Evolutionary conservation across 148 eudicot genomes (phyloP).

Genomic region (Rhododendron griersonianum): DNA sequence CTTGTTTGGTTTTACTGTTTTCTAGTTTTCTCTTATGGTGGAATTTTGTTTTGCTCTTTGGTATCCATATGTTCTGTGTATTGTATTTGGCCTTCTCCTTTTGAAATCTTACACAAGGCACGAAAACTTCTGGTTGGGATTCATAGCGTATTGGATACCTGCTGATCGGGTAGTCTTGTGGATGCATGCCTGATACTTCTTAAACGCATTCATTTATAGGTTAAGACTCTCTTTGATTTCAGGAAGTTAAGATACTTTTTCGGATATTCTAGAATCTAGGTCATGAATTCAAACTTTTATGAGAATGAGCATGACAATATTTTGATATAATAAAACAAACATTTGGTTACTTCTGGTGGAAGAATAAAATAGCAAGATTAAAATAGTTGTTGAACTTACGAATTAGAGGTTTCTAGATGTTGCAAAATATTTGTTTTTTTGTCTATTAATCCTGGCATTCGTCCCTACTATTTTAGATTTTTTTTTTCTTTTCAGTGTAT

Average conservation of each 20-base stretch:
- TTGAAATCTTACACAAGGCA: not conserved
- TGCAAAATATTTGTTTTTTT: no score
- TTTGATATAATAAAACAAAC: not conserved
- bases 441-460: not conserved
- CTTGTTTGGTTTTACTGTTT: not conserved
- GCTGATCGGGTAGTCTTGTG: not conserved
- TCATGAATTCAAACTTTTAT: not conserved
- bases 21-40: not conserved
- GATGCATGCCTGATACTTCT: not conserved
- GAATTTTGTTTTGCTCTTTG: not conserved
- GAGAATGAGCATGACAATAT: not conserved
- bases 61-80: not conserved
- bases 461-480: no score
- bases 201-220: not conserved
- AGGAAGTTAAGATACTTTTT: not conserved
- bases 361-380: not conserved
- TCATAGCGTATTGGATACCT: not conserved
- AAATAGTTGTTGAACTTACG: not conserved
- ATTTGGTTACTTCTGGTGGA: not conserved
- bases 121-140: not conserved
- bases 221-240: not conserved
- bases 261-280: not conserved
- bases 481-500: no score
- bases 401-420: not conserved
- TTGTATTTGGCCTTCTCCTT: not conserved